Base-by-base conservation (phyloP, 345 rosid genomes). In the Hibiscus syriacus region DNA sequence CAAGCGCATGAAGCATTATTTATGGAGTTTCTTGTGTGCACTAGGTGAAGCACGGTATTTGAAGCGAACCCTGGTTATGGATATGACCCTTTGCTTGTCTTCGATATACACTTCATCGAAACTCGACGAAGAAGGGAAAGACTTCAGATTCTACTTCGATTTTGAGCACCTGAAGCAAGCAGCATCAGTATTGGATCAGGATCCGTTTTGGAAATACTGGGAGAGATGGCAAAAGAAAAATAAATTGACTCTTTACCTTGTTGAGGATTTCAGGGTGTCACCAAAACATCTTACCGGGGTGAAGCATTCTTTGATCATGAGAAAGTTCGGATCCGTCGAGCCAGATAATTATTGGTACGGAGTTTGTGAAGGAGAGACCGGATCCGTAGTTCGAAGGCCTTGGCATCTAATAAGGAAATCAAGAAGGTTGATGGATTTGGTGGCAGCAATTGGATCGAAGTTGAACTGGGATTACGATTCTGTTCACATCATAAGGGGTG, bases 21-120 rank as follows among this genome's bases (percentile, higher is more conserved):
- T 91, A 66, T 94, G 98, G 99, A 91, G 97, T 72, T 91, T 89
- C 84, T 83, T 94, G 79, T 91, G 96, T 84, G 92, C 99, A 34
- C 72, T 87, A 29, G 99, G 96, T 25, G 99, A 94, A 81, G 99
- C 97, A 1, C 95, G 85, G 79, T 91, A 89, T 81, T 72, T 89
- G 82, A 94, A 94, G 73, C 76, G 96, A 48, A 87, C 99, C 2
- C 73, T 94, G 79, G 88, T 94, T 38, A 86, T 94, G 93, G 96
- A 94, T 82, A 76, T 94, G 83, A 79, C 83, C 11, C 72, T 94
- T 29, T 94, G 99, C 74, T 74, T 89, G 59, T 85, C 90, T 12
- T 87, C 96, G 12, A 83, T 86, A 50, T 87, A 91, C 72, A 80
- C 87, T 9, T 83, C 90, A 0, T 87, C 92, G 17, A 86, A 84